Evolutionary conservation across 2,329 filamentous ascomycete species (phyloP).

Genomic region (Colletotrichum sp.): DNA sequence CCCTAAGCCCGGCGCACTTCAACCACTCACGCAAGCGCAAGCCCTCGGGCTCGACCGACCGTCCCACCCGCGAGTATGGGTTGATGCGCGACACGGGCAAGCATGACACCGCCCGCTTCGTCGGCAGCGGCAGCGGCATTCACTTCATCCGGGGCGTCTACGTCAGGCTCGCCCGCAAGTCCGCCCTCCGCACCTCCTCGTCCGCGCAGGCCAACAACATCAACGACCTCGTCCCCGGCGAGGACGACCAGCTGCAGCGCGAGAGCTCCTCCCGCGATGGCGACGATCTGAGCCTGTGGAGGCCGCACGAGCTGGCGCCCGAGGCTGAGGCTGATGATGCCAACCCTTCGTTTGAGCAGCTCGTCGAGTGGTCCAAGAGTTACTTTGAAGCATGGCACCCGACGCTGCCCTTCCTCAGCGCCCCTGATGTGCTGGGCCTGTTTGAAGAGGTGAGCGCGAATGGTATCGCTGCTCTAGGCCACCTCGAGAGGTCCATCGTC

Average conservation of each 20-base stretch:
- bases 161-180: conserved; percentile 43
- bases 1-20: conserved; percentile 20
- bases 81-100: conserved; percentile 55
- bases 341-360: conserved; percentile 47
- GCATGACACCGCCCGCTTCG: conserved; percentile 54
- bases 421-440: conserved; percentile 50
- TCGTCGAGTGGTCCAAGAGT: conserved; percentile 52
- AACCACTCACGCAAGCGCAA: conserved; percentile 33
- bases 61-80: conserved; percentile 34
- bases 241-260: conserved; percentile 53
- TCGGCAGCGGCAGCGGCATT: conserved; percentile 63
- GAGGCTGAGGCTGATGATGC: background rate
- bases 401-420: conserved; percentile 60
- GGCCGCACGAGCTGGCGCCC: conserved; percentile 34
- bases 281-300: conserved; percentile 35
- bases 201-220: background rate
- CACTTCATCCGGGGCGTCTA: conserved; percentile 62
- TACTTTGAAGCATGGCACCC: conserved; percentile 65
- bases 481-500: conserved; percentile 45
- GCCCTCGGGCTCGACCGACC: conserved; percentile 27
- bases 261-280: conserved; percentile 9
- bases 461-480: conserved; percentile 31
- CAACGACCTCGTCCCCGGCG: conserved; percentile 56
- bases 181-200: conserved; percentile 13
- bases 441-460: conserved; percentile 46